Evolutionary conservation across 768 basidiomycete species (phyloP).

Genomic region (Nidula microcarpa): DNA sequence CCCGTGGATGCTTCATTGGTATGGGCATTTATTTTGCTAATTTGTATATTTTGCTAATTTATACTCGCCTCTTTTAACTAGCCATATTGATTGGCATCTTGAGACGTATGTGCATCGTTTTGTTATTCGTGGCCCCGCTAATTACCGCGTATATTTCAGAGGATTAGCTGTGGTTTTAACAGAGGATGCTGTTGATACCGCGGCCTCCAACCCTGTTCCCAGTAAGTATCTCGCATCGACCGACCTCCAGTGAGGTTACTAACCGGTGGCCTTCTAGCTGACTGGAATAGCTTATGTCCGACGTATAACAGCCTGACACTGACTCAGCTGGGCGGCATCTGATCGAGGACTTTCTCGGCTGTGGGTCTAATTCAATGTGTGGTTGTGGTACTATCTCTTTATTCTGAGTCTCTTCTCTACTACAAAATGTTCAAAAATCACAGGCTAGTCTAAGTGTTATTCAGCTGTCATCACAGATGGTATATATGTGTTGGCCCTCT

Average conservation of each 20-base stretch:
- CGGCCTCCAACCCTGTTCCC: background rate
- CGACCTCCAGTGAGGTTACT: background rate
- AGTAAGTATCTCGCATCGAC: background rate
- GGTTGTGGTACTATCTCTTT: too few relatives aligned
- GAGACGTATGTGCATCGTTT: slow-evolving; percentile 19
- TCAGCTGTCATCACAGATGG: too few relatives aligned
- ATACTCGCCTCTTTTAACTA: slow-evolving; percentile 4
- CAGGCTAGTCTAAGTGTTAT: too few relatives aligned
- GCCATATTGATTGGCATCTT: slow-evolving; percentile 43
- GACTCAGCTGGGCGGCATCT: too few relatives aligned
- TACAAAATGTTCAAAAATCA: too few relatives aligned
- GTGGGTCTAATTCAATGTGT: too few relatives aligned
- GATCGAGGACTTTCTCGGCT: too few relatives aligned
- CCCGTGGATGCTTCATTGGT: slow-evolving; percentile 52
- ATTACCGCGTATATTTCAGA: slow-evolving; percentile 6
- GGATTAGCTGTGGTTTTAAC: slow-evolving; percentile 31
- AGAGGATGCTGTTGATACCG: slow-evolving; percentile 18
- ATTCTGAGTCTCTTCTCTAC: too few relatives aligned
- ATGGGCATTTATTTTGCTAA: slow-evolving; percentile 3
- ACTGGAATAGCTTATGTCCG: background rate
- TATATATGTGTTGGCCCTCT: too few relatives aligned
- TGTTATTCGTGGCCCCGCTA: background rate
- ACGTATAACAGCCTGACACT: background rate
- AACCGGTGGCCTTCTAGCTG: background rate
- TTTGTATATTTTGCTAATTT: background rate